Evolutionary conservation across 2,329 filamentous ascomycete genomes (phyloP).

Genomic region (Bimuria novae-zelandiae): DNA sequence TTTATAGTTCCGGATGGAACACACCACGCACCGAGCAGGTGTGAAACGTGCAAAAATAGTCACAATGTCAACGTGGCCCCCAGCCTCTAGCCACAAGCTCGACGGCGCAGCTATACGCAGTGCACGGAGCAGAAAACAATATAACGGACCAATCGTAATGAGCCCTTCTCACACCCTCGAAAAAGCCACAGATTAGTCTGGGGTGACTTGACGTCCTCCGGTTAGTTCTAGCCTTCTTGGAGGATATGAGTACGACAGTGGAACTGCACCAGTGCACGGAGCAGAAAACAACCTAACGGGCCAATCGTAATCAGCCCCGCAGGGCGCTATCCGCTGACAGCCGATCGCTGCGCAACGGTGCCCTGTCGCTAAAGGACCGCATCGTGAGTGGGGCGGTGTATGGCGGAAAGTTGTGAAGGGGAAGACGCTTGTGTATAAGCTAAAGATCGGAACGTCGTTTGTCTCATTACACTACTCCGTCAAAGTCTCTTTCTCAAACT

Average conservation of each 20-base stretch:
- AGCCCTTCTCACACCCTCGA: no score
- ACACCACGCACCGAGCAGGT: background rate
- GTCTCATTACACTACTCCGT: background rate
- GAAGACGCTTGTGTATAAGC: background rate
- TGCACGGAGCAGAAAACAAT: background rate
- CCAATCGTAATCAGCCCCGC: background rate
- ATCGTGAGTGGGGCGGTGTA: background rate
- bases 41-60: slow-evolving; percentile 1
- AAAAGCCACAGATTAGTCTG: no score
- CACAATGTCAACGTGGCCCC: background rate
- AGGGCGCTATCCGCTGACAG: background rate
- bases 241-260: no score
- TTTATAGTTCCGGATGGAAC: background rate
- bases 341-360: slow-evolving; percentile 3
- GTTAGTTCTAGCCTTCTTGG: no score
- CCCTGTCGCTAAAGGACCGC: background rate
- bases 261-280: no score
- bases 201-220: no score
- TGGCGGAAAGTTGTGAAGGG: background rate
- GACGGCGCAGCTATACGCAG: no score
- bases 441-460: background rate
- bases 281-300: background rate
- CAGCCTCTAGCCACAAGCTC: background rate
- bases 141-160: background rate
- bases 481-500: background rate